Evolutionary conservation across 208 protist genomes (phyloP), one percentile per base, ranked within the genome.

Genomic region (Leishmania guyanensis): DNA sequence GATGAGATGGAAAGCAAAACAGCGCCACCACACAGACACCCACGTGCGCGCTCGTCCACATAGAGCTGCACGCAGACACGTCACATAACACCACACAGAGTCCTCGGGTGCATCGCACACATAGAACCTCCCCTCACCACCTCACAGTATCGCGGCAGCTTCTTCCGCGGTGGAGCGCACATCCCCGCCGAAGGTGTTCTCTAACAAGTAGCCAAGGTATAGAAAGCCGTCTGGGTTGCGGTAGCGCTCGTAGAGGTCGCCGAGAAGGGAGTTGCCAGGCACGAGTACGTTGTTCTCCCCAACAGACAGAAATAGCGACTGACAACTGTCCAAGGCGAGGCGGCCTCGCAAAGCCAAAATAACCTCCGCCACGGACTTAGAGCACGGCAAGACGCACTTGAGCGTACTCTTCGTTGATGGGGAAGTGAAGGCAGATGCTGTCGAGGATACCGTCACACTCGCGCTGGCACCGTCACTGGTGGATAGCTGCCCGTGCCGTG

Each of bases 301-400:
- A 26, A 98, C 87, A 76, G 98, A 97, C 46, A 99, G 84, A 85
- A 98, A 99, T 54, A 99, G 89, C 5, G 91, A 96, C 81, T 98
- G 96, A 53, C 96, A 91, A 66, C 93, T 82, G 54, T 86, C 81
- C 8, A 98, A 79, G 70, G 97, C 94, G 50, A 99, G 95, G 2
- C 96, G 88, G 71, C 95, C 94, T 22, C 96, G 91, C 77, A 99
- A 87, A 36, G 96, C 89, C 68, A 97, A 84, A 10, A 98, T 95
- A 26, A 98, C 93, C 84, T 99, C 93, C 22, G 92, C 92, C 36
- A 99, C 90, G 0, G 94, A 96, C 33, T 97, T 86, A 36, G 87
- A 75, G 14, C 56, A 51, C 6, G 91, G 93, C 53, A 95, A 69
- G 33, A 96, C 78, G 53, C 90, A 95, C 64, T 91, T 92, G 65